These are phyloP conservation scores for Emericellopsis atlantica DNA, from an alignment of 2,329 filamentous ascomycete species.

Conservation along the genomic window DNA sequence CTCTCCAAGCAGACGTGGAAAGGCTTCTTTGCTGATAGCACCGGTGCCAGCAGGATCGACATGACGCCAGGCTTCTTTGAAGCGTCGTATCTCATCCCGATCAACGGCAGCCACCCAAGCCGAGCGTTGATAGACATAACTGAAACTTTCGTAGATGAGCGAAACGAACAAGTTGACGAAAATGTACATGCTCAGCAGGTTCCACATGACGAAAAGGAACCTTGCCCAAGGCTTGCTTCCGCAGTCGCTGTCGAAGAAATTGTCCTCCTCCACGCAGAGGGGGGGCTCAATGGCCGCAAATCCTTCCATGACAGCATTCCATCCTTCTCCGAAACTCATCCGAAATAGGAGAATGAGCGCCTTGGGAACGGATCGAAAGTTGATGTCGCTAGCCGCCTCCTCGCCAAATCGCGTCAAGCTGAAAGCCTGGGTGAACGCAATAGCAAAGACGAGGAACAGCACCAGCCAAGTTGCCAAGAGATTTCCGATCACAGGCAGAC, in stretches of 20 bases:
- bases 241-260: conserved; percentile 83
- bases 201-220: conserved; percentile 88
- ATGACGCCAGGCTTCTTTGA: conserved; percentile 97
- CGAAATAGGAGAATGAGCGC: conserved; percentile 87
- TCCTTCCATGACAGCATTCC: conserved; percentile 96
- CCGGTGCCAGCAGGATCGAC: conserved; percentile 87
- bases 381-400: conserved; percentile 65
- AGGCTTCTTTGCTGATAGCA: conserved; percentile 80
- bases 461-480: conserved; percentile 95
- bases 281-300: conserved; percentile 71
- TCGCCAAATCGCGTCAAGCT: conserved; percentile 79
- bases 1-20: conserved; percentile 80
- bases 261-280: conserved; percentile 58
- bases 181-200: conserved; percentile 99
- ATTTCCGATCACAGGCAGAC: conserved; percentile 81
- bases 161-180: conserved; percentile 98
- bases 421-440: conserved; percentile 91
- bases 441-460: conserved; percentile 90
- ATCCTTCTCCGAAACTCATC: conserved; percentile 88
- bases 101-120: conserved; percentile 85
- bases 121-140: conserved; percentile 95
- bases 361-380: conserved; percentile 89
- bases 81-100: conserved; percentile 85
- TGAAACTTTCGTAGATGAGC: conserved; percentile 98
- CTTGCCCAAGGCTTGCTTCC: conserved; percentile 84